These are phyloP conservation scores for Haberlea rhodopensis DNA, from an alignment of 257 asterid genomes.

Conservation along the genomic window DNA sequence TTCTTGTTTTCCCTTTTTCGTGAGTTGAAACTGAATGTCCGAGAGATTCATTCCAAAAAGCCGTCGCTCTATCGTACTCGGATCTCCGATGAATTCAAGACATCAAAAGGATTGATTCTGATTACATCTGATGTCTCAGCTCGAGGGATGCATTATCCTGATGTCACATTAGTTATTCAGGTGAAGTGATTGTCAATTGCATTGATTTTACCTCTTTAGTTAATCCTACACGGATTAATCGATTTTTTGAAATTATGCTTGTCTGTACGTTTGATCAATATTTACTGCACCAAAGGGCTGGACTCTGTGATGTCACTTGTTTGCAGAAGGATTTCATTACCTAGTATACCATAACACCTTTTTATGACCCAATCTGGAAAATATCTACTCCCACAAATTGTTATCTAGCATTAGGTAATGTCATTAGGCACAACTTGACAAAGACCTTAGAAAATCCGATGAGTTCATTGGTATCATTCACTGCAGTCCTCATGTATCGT, in stretches of 20 bases:
- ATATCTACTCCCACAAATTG: background rate
- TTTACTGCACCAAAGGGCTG: background rate
- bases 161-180: constrained; percentile 87
- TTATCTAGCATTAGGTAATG: constrained; percentile 10
- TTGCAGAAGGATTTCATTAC: background rate
- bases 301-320: background rate
- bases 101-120: constrained; percentile 60
- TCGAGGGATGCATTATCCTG: constrained; percentile 92
- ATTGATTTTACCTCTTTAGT: background rate
- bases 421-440: background rate
- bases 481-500: too few species aligned
- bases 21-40: constrained; percentile 73
- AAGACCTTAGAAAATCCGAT: too few species aligned
- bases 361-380: background rate
- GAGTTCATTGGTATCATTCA: too few species aligned
- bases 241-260: background rate
- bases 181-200: constrained; percentile 30
- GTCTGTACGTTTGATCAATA: background rate
- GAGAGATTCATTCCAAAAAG: constrained; percentile 79
- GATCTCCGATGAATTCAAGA: constrained; percentile 82
- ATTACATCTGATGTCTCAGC: constrained; percentile 79
- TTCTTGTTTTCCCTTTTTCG: constrained; percentile 72
- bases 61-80: constrained; percentile 74
- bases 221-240: too few species aligned
- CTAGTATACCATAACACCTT: background rate